Base-by-base conservation (phyloP, 148 eudicot genomes). In the Amaranthus cruentus region DNA sequence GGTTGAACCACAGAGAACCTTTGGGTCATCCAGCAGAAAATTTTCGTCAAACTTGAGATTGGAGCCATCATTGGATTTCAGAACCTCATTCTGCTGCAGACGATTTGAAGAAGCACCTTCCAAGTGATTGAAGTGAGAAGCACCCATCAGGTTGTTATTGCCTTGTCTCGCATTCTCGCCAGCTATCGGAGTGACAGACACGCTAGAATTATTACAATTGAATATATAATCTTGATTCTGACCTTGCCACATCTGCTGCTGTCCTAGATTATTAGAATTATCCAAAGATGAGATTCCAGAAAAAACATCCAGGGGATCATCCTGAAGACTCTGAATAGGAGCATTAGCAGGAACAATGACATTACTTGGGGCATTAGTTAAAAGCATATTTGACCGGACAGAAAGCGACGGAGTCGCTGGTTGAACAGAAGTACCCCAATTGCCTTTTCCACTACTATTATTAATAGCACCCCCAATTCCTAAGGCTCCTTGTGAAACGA, bases 11-110 rank as follows among this genome's bases (percentile, higher is more conserved):
- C 78, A 74, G 11, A 79, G 82, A 48, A 75, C 62, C 74, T 83
- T 86, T 9, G 78, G 47, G 71, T 88, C 90, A 57, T 83, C 93
- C 53, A 83, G 47, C 59, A 80, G 78, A 60, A 76, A 84, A 62
- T 82, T 81, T 43, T 81, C 89, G 44, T 80, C 84, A 15, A 91
- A 72, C 80, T 74, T 85, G 73, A 70, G 28, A 67, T 71, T 83
- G 6, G 65, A 57, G 51, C 78, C 86, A 28, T 57, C 62, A 21
- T 73, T 72, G 49, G 80, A 55, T 55, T 74, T 83, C 66, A 75
- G 85, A 74, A 70, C 75, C 47, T 75, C 86, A 71, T 72, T 57
- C 47, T 78, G 77, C 67, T 79, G 88, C 76, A 76, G 6, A 15
- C 76, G 21, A 43, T 73, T 60, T 47, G 88, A 70, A 64, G 76